Base-by-base conservation (phyloP, 2,329 filamentous ascomycete species). In the Cylindrodendrum hubeiense region DNA sequence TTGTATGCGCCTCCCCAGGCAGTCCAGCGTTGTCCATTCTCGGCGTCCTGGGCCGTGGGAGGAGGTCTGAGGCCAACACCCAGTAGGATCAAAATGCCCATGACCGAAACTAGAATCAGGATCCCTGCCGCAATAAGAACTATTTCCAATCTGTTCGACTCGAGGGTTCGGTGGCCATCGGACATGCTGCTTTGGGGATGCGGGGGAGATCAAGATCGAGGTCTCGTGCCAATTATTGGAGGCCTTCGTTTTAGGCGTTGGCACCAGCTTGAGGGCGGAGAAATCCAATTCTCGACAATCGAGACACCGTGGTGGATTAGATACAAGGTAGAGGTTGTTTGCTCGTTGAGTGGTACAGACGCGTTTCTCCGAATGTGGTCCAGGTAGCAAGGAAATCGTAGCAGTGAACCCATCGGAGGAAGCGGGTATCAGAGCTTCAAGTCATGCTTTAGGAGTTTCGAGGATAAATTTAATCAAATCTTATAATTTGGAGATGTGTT, bases 101-200 rank as follows among this genome's bases (percentile, higher is more conserved):
- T 69, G 7, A 78, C 65, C 17, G 68, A 70, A 17, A 80, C 78
- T 26, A 81, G 73, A 17, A 77, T 44, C 37, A 81, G 66, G 47
- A 78, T 74, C 13, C 72, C 74, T 15, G 73, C 61, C 13, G 79
- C 77, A 26, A 82, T 67, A 26, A 80, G 66, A 39, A 76, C 54
- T 47, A 81, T 79, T 67, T 81, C 78, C 37, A 78, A 60, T 46
- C 73, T 72, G 58, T 67, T 75, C 34, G 74, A 66, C n/a, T 78
- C 74, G 44, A 76, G 43, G 34, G 72, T 69, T 30, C 64, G 71
- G 24, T 65, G 60, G 46, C 55, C 33, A 51, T 75, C 58, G 50
- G 73, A 34, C 76, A 78, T 77, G 46, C 24, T 69, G 50, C 21
- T 69, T 19, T 30, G 19, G 10, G 44, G 17, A 47, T 30, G 22